phyloP scores from a whole-genome alignment of 192 early-diverging fungal genomes.

The Mortierella claussenii region DNA sequence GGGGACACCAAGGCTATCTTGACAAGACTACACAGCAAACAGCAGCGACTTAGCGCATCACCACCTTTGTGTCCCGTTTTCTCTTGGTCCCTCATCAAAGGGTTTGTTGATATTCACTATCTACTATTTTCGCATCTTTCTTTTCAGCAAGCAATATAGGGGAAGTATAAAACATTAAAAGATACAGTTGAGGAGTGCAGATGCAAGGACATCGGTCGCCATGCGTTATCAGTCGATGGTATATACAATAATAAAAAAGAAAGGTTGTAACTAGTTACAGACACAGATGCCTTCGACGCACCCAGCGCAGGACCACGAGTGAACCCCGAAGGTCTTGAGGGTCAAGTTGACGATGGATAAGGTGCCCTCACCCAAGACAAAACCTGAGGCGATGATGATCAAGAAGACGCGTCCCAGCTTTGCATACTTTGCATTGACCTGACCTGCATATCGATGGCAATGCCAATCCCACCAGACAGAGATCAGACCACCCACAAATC shows the following conservation, averaged over 20 bases:
- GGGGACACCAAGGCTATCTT: too few relatives aligned
- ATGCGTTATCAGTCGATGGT: too few relatives aligned
- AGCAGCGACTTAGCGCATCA: too few relatives aligned
- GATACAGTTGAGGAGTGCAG: too few relatives aligned
- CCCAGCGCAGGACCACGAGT: conserved; percentile 41
- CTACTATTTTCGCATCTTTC: too few relatives aligned
- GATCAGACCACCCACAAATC: conserved; percentile 69
- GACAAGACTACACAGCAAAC: too few relatives aligned
- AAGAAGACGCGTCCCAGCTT: conserved; percentile 67
- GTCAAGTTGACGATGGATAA: conserved; percentile 72
- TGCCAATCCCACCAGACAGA: conserved; percentile 61
- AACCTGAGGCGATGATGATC: conserved; percentile 79
- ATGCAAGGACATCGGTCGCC: too few relatives aligned
- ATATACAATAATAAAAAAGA: too few relatives aligned
- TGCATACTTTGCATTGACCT: conserved; percentile 31
- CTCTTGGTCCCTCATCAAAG: background rate
- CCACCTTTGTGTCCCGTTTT: too few relatives aligned
- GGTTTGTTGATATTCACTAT: too few relatives aligned
- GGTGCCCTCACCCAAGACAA: conserved; percentile 81
- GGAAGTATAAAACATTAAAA: background rate
- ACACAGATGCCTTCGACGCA: conserved; percentile 35
- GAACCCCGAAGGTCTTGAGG: conserved; percentile 54
- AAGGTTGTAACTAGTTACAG: conserved; percentile 14
- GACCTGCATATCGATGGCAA: conserved; percentile 30
- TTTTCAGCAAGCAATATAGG: background rate